These are phyloP conservation scores for Tetrahymena borealis DNA, from an alignment of 73 alveolate genomes.

Conservation along the genomic window DNA sequence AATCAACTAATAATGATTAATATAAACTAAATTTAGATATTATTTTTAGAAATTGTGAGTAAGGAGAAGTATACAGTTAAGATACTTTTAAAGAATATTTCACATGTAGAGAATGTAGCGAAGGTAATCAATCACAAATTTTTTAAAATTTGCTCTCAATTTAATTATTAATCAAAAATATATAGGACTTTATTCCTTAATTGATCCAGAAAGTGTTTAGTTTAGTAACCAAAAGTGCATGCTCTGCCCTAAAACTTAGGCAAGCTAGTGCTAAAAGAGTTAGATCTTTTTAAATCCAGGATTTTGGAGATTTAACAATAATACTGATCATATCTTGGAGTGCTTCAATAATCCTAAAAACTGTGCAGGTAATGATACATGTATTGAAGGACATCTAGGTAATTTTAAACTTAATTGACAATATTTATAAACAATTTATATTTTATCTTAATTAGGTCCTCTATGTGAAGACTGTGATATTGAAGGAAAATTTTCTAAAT, in stretches of 20 bases:
- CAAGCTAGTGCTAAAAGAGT: not conserved
- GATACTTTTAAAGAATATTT: not conserved
- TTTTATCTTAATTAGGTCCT: not conserved
- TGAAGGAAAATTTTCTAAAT: not conserved
- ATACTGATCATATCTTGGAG: not conserved
- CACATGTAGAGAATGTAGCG: not conserved
- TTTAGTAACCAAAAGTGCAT: not conserved
- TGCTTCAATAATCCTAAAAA: not conserved
- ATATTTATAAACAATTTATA: not conserved
- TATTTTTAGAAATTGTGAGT: not conserved
- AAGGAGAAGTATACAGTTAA: not conserved
- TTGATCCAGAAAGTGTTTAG: not conserved
- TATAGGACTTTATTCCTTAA: not conserved
- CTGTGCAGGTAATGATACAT: not conserved
- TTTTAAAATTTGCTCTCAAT: no score
- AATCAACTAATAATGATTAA: not conserved
- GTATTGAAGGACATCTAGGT: not conserved
- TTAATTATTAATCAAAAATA: no score
- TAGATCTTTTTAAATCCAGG: not conserved
- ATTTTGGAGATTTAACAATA: not conserved
- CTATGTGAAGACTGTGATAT: not conserved
- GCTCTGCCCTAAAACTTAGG: not conserved
- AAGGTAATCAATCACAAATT: no score
- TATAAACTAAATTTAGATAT: not conserved
- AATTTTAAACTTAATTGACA: not conserved